These are phyloP conservation scores for Citrus australasica DNA, from an alignment of 345 rosid species.

Conservation along the genomic window DNA sequence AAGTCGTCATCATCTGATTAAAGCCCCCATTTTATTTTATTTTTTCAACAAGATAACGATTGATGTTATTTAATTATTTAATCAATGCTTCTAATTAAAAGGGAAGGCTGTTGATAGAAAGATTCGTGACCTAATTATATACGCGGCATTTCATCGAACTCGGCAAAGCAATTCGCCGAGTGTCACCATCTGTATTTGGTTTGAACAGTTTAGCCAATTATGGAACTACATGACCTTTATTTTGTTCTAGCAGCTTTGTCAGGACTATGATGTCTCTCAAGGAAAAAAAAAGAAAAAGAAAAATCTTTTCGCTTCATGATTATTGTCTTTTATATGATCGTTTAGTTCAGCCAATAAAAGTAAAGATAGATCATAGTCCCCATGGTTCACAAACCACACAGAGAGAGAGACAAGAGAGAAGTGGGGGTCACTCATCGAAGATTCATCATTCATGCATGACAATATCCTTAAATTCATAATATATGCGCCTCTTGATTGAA, in stretches of 20 bases:
- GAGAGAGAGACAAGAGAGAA: no score
- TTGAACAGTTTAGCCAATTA: not conserved
- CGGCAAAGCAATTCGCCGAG: not conserved
- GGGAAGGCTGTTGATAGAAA: not conserved
- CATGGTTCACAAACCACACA: no score
- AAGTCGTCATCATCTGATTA: not conserved
- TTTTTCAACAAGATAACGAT: not conserved
- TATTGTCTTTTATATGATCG: no score
- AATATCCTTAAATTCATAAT: no score
- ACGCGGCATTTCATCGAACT: not conserved
- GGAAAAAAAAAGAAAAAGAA: no score
- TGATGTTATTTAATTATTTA: not conserved
- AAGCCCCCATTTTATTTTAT: not conserved
- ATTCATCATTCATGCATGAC: no score
- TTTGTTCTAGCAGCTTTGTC: not conserved
- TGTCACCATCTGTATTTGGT: not conserved
- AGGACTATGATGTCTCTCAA: not conserved
- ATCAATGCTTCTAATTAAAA: not conserved
- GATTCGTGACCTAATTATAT: slow-evolving; percentile 10
- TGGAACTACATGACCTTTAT: not conserved
- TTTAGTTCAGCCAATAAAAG: no score
- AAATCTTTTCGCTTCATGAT: not conserved
- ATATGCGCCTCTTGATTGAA: no score
- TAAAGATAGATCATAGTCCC: no score
- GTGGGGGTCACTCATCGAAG: no score